Evolutionary conservation across 2,329 filamentous ascomycete species (phyloP).

Genomic region (Sordariomycetes sp.): DNA sequence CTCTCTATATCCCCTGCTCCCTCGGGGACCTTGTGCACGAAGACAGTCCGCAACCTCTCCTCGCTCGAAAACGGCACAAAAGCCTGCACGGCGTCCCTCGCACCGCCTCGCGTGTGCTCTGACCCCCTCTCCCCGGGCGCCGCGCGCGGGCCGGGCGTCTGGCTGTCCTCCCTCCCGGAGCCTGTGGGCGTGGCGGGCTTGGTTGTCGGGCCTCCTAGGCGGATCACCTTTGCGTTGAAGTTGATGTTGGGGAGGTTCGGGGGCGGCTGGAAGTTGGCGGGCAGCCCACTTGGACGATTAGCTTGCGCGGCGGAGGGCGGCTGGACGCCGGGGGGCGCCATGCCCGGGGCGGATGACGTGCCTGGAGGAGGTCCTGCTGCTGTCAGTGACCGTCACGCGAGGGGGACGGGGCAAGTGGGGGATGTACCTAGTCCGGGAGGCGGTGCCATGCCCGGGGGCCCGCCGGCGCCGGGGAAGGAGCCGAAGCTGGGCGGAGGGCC

Average conservation of each 20-base stretch:
- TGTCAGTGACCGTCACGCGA: slow-evolving; percentile 7
- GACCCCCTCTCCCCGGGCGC: slow-evolving; percentile 49
- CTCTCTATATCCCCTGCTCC: slow-evolving; percentile 64
- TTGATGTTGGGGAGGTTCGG: slow-evolving; percentile 95
- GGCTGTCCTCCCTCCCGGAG: neutral
- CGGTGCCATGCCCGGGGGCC: slow-evolving; percentile 56
- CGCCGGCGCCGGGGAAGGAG: slow-evolving; percentile 45
- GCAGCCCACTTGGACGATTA: slow-evolving; percentile 69
- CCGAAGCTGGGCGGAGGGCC: slow-evolving; percentile 63
- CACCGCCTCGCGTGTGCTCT: slow-evolving; percentile 45
- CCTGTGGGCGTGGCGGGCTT: slow-evolving; percentile 35
- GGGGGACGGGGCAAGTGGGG: neutral
- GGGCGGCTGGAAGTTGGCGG: slow-evolving; percentile 75
- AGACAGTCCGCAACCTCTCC: slow-evolving; percentile 84
- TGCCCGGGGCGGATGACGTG: slow-evolving; percentile 69
- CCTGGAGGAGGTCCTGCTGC: slow-evolving; percentile 59
- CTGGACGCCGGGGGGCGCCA: slow-evolving; percentile 64
- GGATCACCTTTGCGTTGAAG: slow-evolving; percentile 92
- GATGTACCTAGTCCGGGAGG: slow-evolving; percentile 70
- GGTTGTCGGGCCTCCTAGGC: slow-evolving; percentile 66
- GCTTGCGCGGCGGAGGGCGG: slow-evolving; percentile 61
- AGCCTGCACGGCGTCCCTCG: slow-evolving; percentile 56
- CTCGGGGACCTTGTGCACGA: slow-evolving; percentile 74
- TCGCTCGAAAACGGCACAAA: slow-evolving; percentile 75
- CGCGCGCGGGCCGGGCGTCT: neutral